Evolutionary conservation across 345 rosid genomes (phyloP), one percentile per base, ranked within the genome.

Genomic region (Lumnitzera littorea): DNA sequence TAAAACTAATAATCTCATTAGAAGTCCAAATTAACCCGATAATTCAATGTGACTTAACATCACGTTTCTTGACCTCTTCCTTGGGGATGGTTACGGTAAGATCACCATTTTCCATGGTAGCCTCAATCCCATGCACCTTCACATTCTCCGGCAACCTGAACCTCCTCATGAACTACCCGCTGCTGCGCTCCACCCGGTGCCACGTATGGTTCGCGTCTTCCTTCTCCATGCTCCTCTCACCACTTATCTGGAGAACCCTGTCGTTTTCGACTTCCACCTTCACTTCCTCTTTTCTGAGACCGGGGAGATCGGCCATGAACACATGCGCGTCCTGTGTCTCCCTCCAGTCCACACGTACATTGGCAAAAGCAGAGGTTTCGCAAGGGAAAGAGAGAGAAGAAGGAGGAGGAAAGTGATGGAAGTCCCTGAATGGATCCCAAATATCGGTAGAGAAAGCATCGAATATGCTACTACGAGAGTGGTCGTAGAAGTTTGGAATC

Each of bases 141-240:
- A 65, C 60, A 24, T 61, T 49, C 14, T 60, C 70, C 1, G 70
- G 64, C 48, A 67, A 48, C 54, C 70, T 17, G 55, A 67, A 67
- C 27, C 71, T 53, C 65, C 66, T 60, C 27, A 61, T 25, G 49
- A 67, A 67, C 65, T 67, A 61, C n/a, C 71, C 71, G 15, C 61
- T 53, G 10, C 71, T 61, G n/a, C 71, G 54, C 61, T 67, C 71
- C 2, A 67, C 60, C 2, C 71, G 61, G 48, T 61, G 71, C 71
- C 65, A 67, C 3, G n/a, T 60, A 0, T 67, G 65, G n/a, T 60
- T 67, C 61, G 61, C 61, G 50, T 67, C 71, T 41, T 67, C 71
- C 50, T 67, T 48, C 60, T 67, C 65, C 8, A 52, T 46, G 50
- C 47, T 54, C 46, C 61, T 61, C 61, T 67, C 71, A 20, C 65